Percentiles rank a stretch among this genome's conserved stretches.
phyloP scores from a whole-genome alignment of 768 basidiomycete species.

The Pulveroboletus sp. region DNA sequence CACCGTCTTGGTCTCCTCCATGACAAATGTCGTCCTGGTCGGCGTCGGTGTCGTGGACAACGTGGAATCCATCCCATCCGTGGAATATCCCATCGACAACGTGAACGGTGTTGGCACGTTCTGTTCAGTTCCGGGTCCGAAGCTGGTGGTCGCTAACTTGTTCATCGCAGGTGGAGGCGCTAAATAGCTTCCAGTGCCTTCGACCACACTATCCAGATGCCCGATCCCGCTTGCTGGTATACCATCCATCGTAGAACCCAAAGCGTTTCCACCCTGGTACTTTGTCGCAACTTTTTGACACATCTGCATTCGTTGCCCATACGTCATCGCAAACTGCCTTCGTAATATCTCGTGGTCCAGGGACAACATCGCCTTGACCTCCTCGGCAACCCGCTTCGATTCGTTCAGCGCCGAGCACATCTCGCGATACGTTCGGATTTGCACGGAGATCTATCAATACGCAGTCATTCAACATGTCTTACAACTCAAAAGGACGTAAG shows the following conservation, averaged over 20 bases:
- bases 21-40: slow-evolving; percentile 5
- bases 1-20: slow-evolving; percentile 3
- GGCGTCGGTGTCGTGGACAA: slow-evolving; percentile 11
- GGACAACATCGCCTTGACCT: slow-evolving; percentile 14
- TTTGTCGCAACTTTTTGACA: not conserved
- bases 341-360: slow-evolving; percentile 18
- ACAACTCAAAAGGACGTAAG: not conserved
- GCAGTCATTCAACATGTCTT: not conserved
- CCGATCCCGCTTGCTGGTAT: not conserved
- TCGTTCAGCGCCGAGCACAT: slow-evolving; percentile 38
- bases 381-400: slow-evolving; percentile 19
- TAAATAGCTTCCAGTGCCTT: not conserved
- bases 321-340: slow-evolving; percentile 9
- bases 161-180: slow-evolving; percentile 8
- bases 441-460: slow-evolving; percentile 39
- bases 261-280: slow-evolving; percentile 1
- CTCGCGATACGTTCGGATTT: slow-evolving; percentile 53
- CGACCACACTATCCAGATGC: not conserved
- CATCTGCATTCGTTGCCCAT: slow-evolving; percentile 3
- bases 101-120: not conserved
- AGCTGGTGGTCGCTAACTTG: not conserved
- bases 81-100: not conserved
- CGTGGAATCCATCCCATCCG: not conserved
- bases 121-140: not conserved
- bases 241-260: slow-evolving; percentile 4